Base-by-base conservation (phyloP, 179 eudicot genomes). In the Gypsophila paniculata region DNA sequence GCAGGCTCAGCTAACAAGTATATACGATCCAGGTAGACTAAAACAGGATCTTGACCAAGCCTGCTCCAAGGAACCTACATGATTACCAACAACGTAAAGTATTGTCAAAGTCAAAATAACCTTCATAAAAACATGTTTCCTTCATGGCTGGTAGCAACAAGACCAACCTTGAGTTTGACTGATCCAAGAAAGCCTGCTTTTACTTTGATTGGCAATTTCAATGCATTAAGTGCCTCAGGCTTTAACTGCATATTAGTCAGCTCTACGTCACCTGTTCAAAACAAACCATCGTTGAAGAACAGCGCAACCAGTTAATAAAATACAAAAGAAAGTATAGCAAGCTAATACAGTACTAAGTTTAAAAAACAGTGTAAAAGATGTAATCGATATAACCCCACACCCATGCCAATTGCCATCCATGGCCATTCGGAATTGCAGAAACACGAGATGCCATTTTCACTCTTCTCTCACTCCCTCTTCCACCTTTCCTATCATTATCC, bases 101-200 rank as follows among this genome's bases (percentile, higher is more conserved):
- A 38, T 8, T 42, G 36, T 51, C 65, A 68, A 26, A 18, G 54
- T 62, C 13, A 13, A 77, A 52, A 52, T 7, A 14, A 18, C 54
- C 13, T 23, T 48, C 1, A 44, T 8, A 72, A 8, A 57, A 38
- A 9, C 12, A 2, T 6, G 18, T 63, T 17, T 12, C 13, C 8
- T 69, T 39, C 6, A 52, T 59, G 32, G 23, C 59, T 53, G 42
- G 57, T 21, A 26, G 10, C 48, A 44, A 77, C 46, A 64, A 22
- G 46, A 81, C 91, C 78, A 79, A 92, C 99, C 99, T 90, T 92
- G 74, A 95, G 82, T 85, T 86, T 92, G 77, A 92, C 97, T 0
- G 99, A 95, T 59, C 99, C 99, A 78, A 95, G 95, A 83, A 95
- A 92, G 58, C 99, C 99, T 26, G 98, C 98, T 83, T 92, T 92